A percentile compares a stretch with the other conserved stretches of the same genome.
Evolutionary conservation across 352 stramenopile genomes (phyloP).

Genomic region (Phytophthora chlamydospora): DNA sequence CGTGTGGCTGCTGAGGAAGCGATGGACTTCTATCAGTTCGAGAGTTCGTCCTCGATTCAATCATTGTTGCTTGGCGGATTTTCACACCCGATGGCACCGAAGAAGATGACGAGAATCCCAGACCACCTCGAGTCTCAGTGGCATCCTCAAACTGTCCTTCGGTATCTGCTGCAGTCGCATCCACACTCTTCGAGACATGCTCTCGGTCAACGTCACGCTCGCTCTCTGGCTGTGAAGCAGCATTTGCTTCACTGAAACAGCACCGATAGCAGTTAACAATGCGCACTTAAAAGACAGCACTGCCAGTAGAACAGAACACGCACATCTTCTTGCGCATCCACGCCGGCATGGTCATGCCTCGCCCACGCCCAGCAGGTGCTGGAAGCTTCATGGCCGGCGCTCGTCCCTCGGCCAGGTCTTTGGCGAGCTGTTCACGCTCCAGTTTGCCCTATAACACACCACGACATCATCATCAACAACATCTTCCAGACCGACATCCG

Average conservation of each 20-base stretch:
- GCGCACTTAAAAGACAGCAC: slow-evolving; percentile 1
- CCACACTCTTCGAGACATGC: slow-evolving; percentile 1
- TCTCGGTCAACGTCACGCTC: slow-evolving; percentile 36
- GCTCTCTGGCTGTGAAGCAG: slow-evolving; percentile 35
- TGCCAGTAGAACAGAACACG: slow-evolving; percentile 18
- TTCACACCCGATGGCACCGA: not conserved
- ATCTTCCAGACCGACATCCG: not conserved
- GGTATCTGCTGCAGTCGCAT: not conserved
- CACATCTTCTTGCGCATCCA: slow-evolving; percentile 94
- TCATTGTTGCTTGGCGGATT: no score
- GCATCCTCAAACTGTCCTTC: slow-evolving; percentile 72
- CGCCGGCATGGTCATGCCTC: slow-evolving; percentile 91
- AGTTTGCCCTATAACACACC: slow-evolving; percentile 50
- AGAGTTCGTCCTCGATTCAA: slow-evolving; percentile 6
- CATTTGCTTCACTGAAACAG: slow-evolving; percentile 66
- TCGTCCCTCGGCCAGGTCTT: slow-evolving; percentile 73
- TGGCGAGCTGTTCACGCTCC: slow-evolving; percentile 71
- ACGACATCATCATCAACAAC: slow-evolving; percentile 10
- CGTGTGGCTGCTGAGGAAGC: not conserved
- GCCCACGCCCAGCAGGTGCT: slow-evolving; percentile 68
- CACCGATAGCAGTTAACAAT: slow-evolving; percentile 14
- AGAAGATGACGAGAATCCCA: slow-evolving; percentile 38
- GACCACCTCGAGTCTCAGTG: slow-evolving; percentile 26
- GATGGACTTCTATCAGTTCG: slow-evolving; percentile 11
- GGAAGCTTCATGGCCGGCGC: slow-evolving; percentile 58